A percentile compares a stretch with the other conserved stretches of the same genome.
Conservation (phyloP, 768 basidiomycete species). For the Rhodosporidiobolus odoratus region DNA sequence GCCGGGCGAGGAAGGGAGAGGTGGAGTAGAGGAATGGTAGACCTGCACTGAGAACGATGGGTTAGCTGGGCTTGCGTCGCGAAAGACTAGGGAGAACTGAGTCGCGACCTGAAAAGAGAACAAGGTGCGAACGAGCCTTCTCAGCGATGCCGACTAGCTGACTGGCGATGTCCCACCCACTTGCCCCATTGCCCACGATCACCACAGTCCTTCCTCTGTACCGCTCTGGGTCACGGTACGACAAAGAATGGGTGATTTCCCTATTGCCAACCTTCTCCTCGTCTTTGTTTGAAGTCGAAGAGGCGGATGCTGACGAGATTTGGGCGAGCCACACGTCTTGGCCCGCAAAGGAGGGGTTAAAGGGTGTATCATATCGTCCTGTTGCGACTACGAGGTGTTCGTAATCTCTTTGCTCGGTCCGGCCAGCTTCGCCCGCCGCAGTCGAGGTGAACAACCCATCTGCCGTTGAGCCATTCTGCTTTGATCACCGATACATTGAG, state of each 20-base stretch:
- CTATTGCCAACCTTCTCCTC: neutral
- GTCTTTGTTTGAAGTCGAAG: too few species aligned
- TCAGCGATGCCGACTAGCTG: slow-evolving; percentile 50
- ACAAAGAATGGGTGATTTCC: slow-evolving; percentile 55
- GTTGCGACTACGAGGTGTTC: slow-evolving; percentile 58
- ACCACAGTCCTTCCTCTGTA: slow-evolving; percentile 53
- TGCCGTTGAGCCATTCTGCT: slow-evolving; percentile 48
- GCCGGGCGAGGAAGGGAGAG: neutral
- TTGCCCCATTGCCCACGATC: slow-evolving; percentile 54
- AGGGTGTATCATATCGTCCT: slow-evolving; percentile 58
- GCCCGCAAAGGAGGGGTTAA: slow-evolving; percentile 52
- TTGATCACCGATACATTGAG: slow-evolving; percentile 52
- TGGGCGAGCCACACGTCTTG: slow-evolving; percentile 52
- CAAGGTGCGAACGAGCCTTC: neutral
- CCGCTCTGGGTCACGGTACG: slow-evolving; percentile 53
- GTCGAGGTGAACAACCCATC: slow-evolving; percentile 23
- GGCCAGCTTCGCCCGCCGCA: slow-evolving; percentile 30
- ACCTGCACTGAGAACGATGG: too few species aligned
- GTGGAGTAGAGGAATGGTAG: slow-evolving; percentile 24
- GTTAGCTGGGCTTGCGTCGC: too few species aligned
- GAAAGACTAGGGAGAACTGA: neutral
- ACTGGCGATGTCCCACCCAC: slow-evolving; percentile 53
- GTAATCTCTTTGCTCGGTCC: slow-evolving; percentile 42
- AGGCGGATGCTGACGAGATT: neutral
- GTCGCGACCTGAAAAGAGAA: neutral